Conservation (phyloP, 2,329 filamentous ascomycete species). For the Ascosphaera apis region DNA sequence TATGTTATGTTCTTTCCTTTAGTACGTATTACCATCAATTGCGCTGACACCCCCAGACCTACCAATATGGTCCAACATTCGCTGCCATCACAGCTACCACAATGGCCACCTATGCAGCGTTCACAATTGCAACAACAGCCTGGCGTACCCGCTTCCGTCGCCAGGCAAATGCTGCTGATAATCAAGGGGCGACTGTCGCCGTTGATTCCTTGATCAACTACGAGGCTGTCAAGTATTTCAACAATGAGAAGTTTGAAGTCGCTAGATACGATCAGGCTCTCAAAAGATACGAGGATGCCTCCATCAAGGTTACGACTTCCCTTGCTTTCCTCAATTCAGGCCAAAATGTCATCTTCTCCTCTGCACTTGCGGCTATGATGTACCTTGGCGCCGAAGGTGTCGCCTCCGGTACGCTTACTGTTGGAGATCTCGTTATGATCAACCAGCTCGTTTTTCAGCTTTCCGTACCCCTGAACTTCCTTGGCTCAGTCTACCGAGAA, state of each 20-base stretch:
- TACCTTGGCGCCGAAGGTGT: slow-evolving; percentile 85
- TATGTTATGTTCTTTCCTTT: slow-evolving; percentile 12
- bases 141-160: slow-evolving; percentile 95
- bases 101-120: slow-evolving; percentile 87
- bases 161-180: slow-evolving; percentile 88
- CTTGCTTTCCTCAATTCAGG: slow-evolving; percentile 81
- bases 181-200: slow-evolving; percentile 80
- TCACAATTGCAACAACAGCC: slow-evolving; percentile 86
- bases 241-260: slow-evolving; percentile 93
- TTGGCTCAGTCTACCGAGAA: slow-evolving; percentile 94
- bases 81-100: slow-evolving; percentile 74
- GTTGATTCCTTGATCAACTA: slow-evolving; percentile 98
- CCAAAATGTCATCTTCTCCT: slow-evolving; percentile 93
- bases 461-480: slow-evolving; percentile 86
- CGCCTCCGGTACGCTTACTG: slow-evolving; percentile 55
- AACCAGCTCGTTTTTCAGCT: slow-evolving; percentile 98
- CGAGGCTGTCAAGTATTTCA: slow-evolving; percentile 98
- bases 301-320: slow-evolving; percentile 91
- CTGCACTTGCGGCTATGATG: slow-evolving; percentile 91
- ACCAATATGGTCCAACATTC: slow-evolving; percentile 81
- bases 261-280: slow-evolving; percentile 73
- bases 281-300: slow-evolving; percentile 69
- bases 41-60: slow-evolving; percentile 33
- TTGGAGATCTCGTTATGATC: slow-evolving; percentile 94
- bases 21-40: not conserved